phyloP scores from a whole-genome alignment of 2,329 filamentous ascomycete species.

The Fusarium sp. region DNA sequence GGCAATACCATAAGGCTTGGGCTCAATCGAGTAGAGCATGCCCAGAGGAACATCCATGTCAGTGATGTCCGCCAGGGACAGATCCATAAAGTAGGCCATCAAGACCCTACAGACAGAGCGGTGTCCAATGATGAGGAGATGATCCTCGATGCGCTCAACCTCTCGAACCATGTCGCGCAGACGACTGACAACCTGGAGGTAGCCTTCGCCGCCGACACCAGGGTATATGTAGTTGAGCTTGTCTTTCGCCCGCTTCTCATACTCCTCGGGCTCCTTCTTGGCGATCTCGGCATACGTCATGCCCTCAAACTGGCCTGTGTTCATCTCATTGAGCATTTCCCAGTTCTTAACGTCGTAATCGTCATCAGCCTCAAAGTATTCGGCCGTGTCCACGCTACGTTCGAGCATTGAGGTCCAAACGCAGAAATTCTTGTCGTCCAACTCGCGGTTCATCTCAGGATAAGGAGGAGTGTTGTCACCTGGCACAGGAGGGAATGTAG shows the following conservation, averaged over 20 bases:
- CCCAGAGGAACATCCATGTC: conserved; percentile 95
- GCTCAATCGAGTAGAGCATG: conserved; percentile 94
- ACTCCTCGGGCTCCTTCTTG: conserved; percentile 84
- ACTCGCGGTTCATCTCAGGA: conserved; percentile 81
- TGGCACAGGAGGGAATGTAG: conserved; percentile 89
- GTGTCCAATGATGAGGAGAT: conserved; percentile 92
- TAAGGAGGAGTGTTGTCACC: conserved; percentile 97
- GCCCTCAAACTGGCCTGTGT: conserved; percentile 93
- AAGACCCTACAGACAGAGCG: conserved; percentile 93
- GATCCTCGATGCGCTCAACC: conserved; percentile 96
- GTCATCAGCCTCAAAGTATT: conserved; percentile 91
- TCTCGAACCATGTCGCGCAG: conserved; percentile 96
- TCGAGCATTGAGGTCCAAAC: conserved; percentile 99
- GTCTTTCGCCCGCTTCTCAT: conserved; percentile 82
- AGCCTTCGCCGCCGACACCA: conserved; percentile 94
- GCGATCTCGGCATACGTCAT: conserved; percentile 95
- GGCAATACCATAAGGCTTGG: conserved; percentile 97
- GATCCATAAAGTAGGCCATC: conserved; percentile 95
- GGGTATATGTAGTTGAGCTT: conserved; percentile 98
- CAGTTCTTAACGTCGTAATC: conserved; percentile 97
- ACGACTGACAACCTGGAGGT: conserved; percentile 96
- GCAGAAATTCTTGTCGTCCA: conserved; percentile 91
- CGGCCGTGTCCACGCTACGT: conserved; percentile 88
- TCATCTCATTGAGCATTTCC: conserved; percentile 98
- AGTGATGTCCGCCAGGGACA: conserved; percentile 91